Base-by-base conservation (phyloP, 129 eudicot species). In the Mikania micrantha region DNA sequence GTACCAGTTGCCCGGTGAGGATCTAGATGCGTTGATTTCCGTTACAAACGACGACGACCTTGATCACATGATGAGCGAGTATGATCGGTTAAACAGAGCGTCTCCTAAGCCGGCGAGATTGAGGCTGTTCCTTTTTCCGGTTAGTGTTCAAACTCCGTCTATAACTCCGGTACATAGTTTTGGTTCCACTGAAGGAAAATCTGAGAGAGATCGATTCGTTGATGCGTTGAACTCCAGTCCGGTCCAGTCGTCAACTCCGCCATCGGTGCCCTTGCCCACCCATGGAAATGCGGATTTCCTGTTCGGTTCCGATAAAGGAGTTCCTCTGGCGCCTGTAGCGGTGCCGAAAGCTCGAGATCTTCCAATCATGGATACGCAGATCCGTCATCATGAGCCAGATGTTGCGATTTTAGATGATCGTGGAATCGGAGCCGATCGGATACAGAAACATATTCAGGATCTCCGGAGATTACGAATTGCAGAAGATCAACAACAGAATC, bases 381-480 rank as follows among this genome's bases (percentile, higher is more conserved):
- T 69, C 50, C 62, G 67, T 61, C 82, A 47, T 31, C 77, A 70
- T 35, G 82, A 80, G 15, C 61, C 74, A n/a, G 62, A 67, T 25
- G 67, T 72, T 64, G 49, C 77, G 22, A 65, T 32, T 25, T 12
- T 69, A 34, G 85, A 83, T 40, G 88, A 84, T 39, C 76, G 90
- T 67, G 59, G 41, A 45, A 60, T 79, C 7, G 82, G 66, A 40
- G 7, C 80, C 40, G 95, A 91, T 81, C 92, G 86, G 80, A 79
- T 91, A 39, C 97, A 87, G 78, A 87, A 77, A 57, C 92, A 88
- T 36, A 88, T 88, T 1, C 95, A 81, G 71, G 95, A 91, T 70
- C 75, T 87, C 16, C 85, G 83, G 82, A 77, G 87, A 80, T 56
- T 86, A 20, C 75, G 80, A 35, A 83, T 88, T 9, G 74, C 80